phyloP scores from a whole-genome alignment of 2,329 filamentous ascomycete genomes.

The Apiospora arundinis region DNA sequence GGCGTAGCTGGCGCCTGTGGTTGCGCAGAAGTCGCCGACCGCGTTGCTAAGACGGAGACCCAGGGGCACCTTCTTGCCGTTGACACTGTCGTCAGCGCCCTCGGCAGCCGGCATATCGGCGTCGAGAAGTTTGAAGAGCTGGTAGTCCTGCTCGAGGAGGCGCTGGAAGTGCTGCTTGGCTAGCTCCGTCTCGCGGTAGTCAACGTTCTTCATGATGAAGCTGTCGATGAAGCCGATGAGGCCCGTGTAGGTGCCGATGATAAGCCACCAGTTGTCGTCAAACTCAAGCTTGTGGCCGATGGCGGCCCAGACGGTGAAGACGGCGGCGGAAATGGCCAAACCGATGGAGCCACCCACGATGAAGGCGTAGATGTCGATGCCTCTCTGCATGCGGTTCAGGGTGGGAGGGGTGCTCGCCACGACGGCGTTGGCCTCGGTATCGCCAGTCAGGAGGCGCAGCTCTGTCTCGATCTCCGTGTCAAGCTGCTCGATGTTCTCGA shows the following conservation, averaged over 20 bases:
- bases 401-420: constrained; percentile 41
- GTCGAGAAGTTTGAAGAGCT: constrained; percentile 19
- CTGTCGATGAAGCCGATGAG: constrained; percentile 52
- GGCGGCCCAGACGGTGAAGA: constrained; percentile 45
- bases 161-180: constrained; percentile 17
- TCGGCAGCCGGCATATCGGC: constrained; percentile 8
- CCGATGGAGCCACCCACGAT: constrained; percentile 50
- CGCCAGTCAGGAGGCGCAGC: constrained; percentile 42
- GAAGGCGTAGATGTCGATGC: constrained; percentile 50
- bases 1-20: constrained; percentile 14
- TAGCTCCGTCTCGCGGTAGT: constrained; percentile 34
- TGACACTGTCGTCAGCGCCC: neutral
- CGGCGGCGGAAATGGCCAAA: constrained; percentile 44
- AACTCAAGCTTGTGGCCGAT: constrained; percentile 48
- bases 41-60: constrained; percentile 9
- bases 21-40: neutral
- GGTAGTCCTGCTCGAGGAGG: constrained; percentile 17
- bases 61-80: neutral
- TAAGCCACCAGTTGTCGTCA: constrained; percentile 52
- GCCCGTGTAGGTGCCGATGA: constrained; percentile 55
- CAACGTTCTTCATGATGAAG: constrained; percentile 53
- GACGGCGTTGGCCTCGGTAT: constrained; percentile 40
- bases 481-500: constrained; percentile 42
- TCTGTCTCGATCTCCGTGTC: constrained; percentile 43
- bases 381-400: constrained; percentile 42